Percentiles rank a stretch among this genome's conserved stretches.
Conservation (phyloP, 169 alveolate genomes). For the Babesia caballi region DNA sequence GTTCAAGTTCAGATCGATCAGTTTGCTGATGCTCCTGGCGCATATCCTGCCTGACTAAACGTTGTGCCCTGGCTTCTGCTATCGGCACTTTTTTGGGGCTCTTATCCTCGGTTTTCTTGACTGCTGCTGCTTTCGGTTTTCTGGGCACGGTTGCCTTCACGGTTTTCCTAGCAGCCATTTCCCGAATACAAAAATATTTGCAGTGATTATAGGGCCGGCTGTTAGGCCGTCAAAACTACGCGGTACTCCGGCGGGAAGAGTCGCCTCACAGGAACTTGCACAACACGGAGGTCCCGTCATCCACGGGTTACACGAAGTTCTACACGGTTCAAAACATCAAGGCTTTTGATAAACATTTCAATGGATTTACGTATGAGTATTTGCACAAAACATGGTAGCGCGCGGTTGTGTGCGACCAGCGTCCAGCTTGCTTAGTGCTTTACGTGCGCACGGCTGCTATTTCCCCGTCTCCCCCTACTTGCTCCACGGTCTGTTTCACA, state of each 20-base stretch:
- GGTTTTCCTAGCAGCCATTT: constrained; percentile 6
- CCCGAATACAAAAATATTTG: background rate
- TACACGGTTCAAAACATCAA: background rate
- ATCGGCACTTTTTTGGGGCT: background rate
- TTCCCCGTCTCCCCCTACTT: constrained; percentile 16
- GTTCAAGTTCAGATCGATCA: background rate
- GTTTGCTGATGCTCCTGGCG: background rate
- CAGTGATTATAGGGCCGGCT: background rate
- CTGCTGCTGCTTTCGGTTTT: background rate
- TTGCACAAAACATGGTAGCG: background rate
- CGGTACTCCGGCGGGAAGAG: background rate
- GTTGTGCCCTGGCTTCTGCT: background rate
- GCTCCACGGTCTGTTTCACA: background rate
- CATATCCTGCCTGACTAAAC: background rate
- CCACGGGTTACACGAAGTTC: no score
- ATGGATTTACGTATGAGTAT: background rate
- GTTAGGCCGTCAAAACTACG: background rate
- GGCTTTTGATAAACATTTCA: background rate
- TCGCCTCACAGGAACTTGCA: constrained; percentile 17
- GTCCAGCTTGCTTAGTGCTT: background rate
- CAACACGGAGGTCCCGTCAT: background rate
- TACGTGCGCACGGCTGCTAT: constrained; percentile 3
- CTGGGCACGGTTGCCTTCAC: background rate
- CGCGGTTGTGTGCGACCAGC: background rate
- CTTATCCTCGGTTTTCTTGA: background rate